phyloP scores from a whole-genome alignment of 2,329 filamentous ascomycete species.

The Cytospora mali region DNA sequence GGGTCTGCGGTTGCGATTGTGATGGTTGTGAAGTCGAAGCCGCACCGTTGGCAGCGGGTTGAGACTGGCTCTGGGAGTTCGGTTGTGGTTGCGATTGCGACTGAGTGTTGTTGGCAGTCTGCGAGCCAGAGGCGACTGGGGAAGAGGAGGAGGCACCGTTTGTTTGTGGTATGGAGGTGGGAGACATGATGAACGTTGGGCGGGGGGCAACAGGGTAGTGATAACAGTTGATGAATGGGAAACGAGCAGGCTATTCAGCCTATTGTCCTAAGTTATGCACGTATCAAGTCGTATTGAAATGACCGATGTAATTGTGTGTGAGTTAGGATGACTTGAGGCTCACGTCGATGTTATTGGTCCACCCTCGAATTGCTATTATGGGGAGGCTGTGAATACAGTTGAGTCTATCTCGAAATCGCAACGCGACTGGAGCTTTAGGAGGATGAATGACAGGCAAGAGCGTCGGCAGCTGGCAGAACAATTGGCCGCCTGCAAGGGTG shows the following conservation, averaged over 20 bases:
- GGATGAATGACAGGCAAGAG: not conserved
- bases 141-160: constrained; percentile 55
- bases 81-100: constrained; percentile 27
- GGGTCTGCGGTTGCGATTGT: constrained; percentile 34
- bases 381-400: not conserved
- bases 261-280: not conserved
- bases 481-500: constrained; percentile 15
- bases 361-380: not conserved
- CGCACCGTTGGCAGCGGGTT: constrained; percentile 35
- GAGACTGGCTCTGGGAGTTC: constrained; percentile 31
- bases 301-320: not conserved
- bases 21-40: constrained; percentile 30
- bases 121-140: constrained; percentile 35
- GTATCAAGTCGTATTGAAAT: not conserved
- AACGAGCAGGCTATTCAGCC: not conserved
- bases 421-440: not conserved
- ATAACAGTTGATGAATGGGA: not conserved
- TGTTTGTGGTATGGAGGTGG: constrained; percentile 47
- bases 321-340: not conserved
- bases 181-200: constrained; percentile 35
- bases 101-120: constrained; percentile 30
- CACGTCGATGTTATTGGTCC: not conserved
- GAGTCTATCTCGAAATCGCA: not conserved
- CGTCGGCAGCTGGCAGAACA: constrained; percentile 21
- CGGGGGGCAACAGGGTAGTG: no score